A percentile compares a stretch with the other conserved stretches of the same genome.
phyloP scores from a whole-genome alignment of 768 basidiomycete species.

The Mycena floridula region DNA sequence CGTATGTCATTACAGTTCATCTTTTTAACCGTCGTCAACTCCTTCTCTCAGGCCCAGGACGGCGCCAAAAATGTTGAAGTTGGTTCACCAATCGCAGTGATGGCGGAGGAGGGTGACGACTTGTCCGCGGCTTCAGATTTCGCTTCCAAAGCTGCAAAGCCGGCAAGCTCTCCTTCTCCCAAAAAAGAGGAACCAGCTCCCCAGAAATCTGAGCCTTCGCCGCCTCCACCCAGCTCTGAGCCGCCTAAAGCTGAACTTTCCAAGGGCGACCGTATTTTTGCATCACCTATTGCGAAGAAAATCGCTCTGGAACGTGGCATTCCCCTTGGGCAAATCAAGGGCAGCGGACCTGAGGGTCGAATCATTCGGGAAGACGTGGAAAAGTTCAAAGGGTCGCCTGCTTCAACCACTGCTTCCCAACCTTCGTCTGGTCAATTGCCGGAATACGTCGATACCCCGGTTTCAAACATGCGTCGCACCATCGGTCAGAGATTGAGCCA shows the following conservation, averaged over 20 bases:
- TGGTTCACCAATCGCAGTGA: conserved; percentile 84
- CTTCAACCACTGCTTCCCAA: conserved; percentile 40
- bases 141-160: conserved; percentile 55
- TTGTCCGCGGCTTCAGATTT: conserved; percentile 74
- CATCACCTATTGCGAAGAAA: conserved; percentile 94
- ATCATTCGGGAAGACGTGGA: conserved; percentile 95
- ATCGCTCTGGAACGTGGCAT: conserved; percentile 93
- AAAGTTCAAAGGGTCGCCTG: conserved; percentile 62
- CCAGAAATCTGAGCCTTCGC: conserved; percentile 21
- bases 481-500: conserved; percentile 89
- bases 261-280: conserved; percentile 82
- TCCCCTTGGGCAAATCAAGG: conserved; percentile 84
- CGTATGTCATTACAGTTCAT: conserved; percentile 42
- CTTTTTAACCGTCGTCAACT: neutral
- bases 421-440: conserved; percentile 44
- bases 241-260: conserved; percentile 51
- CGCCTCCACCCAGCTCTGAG: conserved; percentile 25
- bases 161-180: conserved; percentile 30
- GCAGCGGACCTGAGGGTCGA: conserved; percentile 89
- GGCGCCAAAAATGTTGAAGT: conserved; percentile 86
- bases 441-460: conserved; percentile 86
- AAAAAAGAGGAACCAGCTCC: conserved; percentile 33
- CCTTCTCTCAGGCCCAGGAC: conserved; percentile 53
- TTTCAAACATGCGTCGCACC: conserved; percentile 90
- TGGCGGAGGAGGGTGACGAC: conserved; percentile 95